Percentiles rank a stretch among this genome's conserved stretches.
Conservation (phyloP, 202 grass and related monocot genomes). For the Setaria viridis region DNA sequence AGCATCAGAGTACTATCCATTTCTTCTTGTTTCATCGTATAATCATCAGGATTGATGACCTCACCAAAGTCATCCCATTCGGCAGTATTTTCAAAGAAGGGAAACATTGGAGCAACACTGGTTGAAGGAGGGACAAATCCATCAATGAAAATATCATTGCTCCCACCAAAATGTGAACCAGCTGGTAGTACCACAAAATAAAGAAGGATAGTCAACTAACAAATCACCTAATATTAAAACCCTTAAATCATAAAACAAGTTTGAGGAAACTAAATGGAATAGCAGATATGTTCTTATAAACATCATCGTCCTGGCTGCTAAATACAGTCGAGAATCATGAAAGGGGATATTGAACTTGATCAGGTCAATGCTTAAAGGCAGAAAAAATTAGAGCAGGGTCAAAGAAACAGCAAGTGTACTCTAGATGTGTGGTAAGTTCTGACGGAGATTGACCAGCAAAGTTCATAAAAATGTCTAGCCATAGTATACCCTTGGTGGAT, state of each 20-base stretch:
- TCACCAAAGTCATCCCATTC: conserved; percentile 99
- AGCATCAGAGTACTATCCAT: conserved; percentile 68
- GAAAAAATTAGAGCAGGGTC: conserved; percentile 7
- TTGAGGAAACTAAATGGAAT: conserved; percentile 23
- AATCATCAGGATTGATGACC: conserved; percentile 98
- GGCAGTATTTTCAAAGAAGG: conserved; percentile 87
- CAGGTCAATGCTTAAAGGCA: conserved; percentile 26
- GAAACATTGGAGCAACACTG: conserved; percentile 95
- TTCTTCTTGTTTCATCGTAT: conserved; percentile 91
- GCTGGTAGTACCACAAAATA: conserved; percentile 52
- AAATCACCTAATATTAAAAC: conserved; percentile 33
- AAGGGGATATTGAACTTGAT: conserved; percentile 26
- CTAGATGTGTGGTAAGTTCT: conserved; percentile 8
- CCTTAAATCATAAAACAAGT: conserved; percentile 17
- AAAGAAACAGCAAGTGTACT: conserved; percentile 4
- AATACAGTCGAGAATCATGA: conserved; percentile 29
- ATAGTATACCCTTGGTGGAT: conserved; percentile 69
- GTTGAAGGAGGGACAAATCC: conserved; percentile 85
- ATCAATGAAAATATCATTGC: conserved; percentile 90
- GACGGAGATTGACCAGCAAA: conserved; percentile 3
- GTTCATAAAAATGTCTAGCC: conserved; percentile 26
- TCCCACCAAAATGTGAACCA: conserved; percentile 57
- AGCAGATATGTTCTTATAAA: conserved; percentile 27
- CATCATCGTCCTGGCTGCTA: conserved; percentile 13
- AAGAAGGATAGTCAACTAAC: conserved; percentile 40